Base-by-base conservation (phyloP, 2,329 filamentous ascomycete species). In the Huntiella abstrusa region DNA sequence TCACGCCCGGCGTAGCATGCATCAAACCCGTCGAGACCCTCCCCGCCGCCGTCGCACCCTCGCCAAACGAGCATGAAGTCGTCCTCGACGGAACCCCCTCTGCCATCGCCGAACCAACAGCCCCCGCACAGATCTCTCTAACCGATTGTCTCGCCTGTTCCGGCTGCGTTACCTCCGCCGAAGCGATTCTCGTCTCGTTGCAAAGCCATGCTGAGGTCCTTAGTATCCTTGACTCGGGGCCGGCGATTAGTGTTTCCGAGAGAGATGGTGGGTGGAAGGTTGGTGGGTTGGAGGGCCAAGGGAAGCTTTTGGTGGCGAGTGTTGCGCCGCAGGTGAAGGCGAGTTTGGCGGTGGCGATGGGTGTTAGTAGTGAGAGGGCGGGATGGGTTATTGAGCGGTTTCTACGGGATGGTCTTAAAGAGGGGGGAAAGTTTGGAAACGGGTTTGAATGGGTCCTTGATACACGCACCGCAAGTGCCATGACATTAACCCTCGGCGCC, bases 61-160 rank as follows among this genome's bases (percentile, higher is more conserved):
- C 51, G 17, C 36, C 50, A 11, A 38, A 49, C 52, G 56, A 52
- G 41, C 82, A 87, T 63, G 86, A 96, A 73, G 87, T 96, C 52
- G 87, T 88, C 47, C 87, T 88, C 54, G 91, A 95, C 67, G 88
- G 92, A 60, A 78, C 83, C 56, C 67, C 79, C 28, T 61, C 68
- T 41, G 65, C 70, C 38, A 56, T 62, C 6, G 59, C 68, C 44
- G 63, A 76, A 51, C 41, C 41, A 1, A 70, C 73, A 44, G 71
- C 77, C 3, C 83, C 87, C 1, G 87, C 88, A 5, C 78, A 93
- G 59, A 96, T 98, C 55, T 95, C 87, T 42, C 74, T 98, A 51
- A 96, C 91, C 5, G 91, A 98, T 63, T 98, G 91, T 58, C 79
- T 98, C 43, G 91, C 91, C 45, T 98, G 91, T 62, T 95, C 91